phyloP scores from a whole-genome alignment of 768 basidiomycete genomes.

The Panaeolus papilionaceus region DNA sequence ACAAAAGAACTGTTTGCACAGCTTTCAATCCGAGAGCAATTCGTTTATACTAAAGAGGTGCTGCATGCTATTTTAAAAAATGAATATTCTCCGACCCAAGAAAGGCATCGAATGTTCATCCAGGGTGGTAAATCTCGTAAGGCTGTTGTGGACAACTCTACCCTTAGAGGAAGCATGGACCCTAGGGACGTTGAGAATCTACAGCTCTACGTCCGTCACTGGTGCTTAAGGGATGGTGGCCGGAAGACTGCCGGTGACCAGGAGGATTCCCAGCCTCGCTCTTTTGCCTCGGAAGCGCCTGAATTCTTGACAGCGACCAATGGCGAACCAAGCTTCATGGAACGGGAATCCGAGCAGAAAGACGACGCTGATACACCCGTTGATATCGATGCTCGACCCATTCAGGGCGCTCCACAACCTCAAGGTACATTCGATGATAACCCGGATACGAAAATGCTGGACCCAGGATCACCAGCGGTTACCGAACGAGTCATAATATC shows the following conservation, averaged over 20 bases:
- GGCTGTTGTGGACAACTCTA: slow-evolving; percentile 41
- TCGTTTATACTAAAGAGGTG: slow-evolving; percentile 70
- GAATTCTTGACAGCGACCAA: slow-evolving; percentile 15
- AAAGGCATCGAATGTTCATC: slow-evolving; percentile 60
- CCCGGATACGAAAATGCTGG: slow-evolving; percentile 5
- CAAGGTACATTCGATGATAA: not conserved
- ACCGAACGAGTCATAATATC: slow-evolving; percentile 31
- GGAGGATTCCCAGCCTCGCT: slow-evolving; percentile 5
- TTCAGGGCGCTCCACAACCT: slow-evolving; percentile 13
- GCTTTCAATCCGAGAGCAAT: slow-evolving; percentile 61
- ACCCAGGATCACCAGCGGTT: slow-evolving; percentile 28
- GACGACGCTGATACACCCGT: not conserved
- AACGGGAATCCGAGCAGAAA: not conserved
- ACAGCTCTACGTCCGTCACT: slow-evolving; percentile 42
- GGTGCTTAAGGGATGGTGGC: slow-evolving; percentile 48
- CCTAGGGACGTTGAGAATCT: slow-evolving; percentile 44
- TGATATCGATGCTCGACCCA: not conserved
- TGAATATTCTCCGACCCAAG: slow-evolving; percentile 56
- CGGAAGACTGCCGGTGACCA: slow-evolving; percentile 13
- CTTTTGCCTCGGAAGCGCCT: slow-evolving; percentile 12
- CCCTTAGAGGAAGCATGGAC: slow-evolving; percentile 48
- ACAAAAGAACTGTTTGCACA: slow-evolving; percentile 47
- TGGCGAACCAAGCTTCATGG: not conserved
- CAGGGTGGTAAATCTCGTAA: slow-evolving; percentile 58
- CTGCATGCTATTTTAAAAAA: slow-evolving; percentile 64